These are phyloP conservation scores for Nosema muscidifuracis DNA, from an alignment of 371 early-diverging fungal genomes.

Conservation along the genomic window DNA sequence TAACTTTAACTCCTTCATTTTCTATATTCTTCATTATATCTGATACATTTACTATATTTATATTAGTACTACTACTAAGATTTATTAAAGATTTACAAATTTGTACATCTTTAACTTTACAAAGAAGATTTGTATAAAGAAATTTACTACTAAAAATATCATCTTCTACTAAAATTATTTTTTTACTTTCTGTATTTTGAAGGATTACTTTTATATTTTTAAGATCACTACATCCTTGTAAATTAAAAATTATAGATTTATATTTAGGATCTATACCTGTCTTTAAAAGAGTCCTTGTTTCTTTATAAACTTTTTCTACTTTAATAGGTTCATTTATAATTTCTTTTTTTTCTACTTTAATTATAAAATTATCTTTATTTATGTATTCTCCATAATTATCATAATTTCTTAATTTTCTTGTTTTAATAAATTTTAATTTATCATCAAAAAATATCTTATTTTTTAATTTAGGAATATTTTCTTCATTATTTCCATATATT, in stretches of 20 bases:
- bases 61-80: slow-evolving; percentile 3
- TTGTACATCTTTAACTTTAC: neutral
- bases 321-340: neutral
- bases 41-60: slow-evolving; percentile 6
- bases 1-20: neutral
- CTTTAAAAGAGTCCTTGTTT: neutral
- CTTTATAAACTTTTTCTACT: neutral
- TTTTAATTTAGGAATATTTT: neutral
- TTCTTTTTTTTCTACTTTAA: slow-evolving; percentile 13
- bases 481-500: slow-evolving; percentile 6
- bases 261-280: neutral
- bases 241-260: neutral
- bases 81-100: neutral
- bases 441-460: slow-evolving; percentile 6
- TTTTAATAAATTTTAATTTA: slow-evolving; percentile 34
- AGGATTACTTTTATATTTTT: slow-evolving; percentile 4
- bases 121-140: neutral
- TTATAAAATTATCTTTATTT: slow-evolving; percentile 19
- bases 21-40: slow-evolving; percentile 7
- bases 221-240: slow-evolving; percentile 2
- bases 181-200: slow-evolving; percentile 10
- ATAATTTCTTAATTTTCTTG: slow-evolving; percentile 36
- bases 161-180: neutral
- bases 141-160: neutral
- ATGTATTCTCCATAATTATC: slow-evolving; percentile 59